A percentile compares a stretch with the other conserved stretches of the same genome.
Evolutionary conservation across 768 basidiomycete genomes (phyloP).

Genomic region (Suillus paluster): DNA sequence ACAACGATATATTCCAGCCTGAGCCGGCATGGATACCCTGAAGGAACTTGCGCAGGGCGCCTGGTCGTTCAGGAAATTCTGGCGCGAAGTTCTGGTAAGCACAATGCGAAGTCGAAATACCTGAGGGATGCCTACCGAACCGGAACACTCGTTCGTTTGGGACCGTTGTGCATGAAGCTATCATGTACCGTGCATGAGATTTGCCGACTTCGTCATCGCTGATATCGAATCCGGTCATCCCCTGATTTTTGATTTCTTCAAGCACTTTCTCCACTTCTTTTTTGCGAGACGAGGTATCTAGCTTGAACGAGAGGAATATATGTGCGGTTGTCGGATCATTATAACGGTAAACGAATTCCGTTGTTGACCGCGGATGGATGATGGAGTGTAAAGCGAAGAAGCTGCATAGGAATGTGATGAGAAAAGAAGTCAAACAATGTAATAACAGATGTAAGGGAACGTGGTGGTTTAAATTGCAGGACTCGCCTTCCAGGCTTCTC

Average conservation of each 20-base stretch:
- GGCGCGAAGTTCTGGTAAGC: conserved; percentile 11
- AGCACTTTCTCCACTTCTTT: conserved; percentile 71
- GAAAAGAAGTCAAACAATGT: neutral
- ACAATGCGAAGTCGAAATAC: conserved; percentile 1
- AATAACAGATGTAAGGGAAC: conserved; percentile 6
- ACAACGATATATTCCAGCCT: conserved; percentile 94
- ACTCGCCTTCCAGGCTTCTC: conserved; percentile 88
- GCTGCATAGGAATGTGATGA: conserved; percentile 43
- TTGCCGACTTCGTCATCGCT: conserved; percentile 97
- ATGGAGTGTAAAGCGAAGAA: conserved; percentile 86
- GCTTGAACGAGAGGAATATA: conserved; percentile 89
- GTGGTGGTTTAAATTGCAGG: neutral
- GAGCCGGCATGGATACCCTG: conserved; percentile 64
- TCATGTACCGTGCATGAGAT: conserved; percentile 91
- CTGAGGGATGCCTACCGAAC: conserved; percentile 69
- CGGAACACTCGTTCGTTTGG: conserved; percentile 87
- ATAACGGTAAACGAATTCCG: conserved; percentile 96
- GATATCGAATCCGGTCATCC: conserved; percentile 88
- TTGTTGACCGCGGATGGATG: conserved; percentile 90
- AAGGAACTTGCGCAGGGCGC: conserved; percentile 89
- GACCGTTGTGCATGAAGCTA: conserved; percentile 82
- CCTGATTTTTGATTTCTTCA: conserved; percentile 58
- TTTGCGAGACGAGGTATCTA: conserved; percentile 56
- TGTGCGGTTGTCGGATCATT: conserved; percentile 75
- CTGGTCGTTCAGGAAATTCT: conserved; percentile 98